Base-by-base conservation (phyloP, 441 rosid species). In the Theobroma grandiflorum region DNA sequence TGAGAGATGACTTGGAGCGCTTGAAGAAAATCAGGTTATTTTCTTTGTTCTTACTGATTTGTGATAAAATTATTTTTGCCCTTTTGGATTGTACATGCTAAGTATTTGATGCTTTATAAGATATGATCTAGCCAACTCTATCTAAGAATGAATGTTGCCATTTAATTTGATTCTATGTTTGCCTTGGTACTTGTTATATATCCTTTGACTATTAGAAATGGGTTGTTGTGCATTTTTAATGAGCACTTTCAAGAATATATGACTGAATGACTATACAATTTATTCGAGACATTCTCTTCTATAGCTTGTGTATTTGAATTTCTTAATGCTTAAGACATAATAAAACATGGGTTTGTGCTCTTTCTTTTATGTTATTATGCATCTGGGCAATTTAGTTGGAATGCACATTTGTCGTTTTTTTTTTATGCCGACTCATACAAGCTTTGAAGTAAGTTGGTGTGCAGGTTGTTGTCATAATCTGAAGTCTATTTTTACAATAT, bases 1-100 rank as follows among this genome's bases (percentile, higher is more conserved):
- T 96, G 82, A 96, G 98, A 83, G 99, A 96, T 87, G 98, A 96
- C 82, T 90, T 96, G 79, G 99, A 95, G 88, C 89, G 96, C 3
- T 81, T 93, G 83, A 93, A 95, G 92, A 95, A 95, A 89, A 95
- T 95, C 88, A 92, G 96, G 98, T 92, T 80, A 80, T 3, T 8
- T 2, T 6, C 10, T 14, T 35, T 15, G 18, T 8, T 45, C 6
- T 6, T 22, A 31, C n/a, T 8, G 74, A 69, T 47, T 15, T 49
- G 22, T 49, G 33, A n/a, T 8, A 9, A 5, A 37, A 6, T 16
- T 64, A 7, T 16, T 18, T 20, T 45, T 45, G 10, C 10, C 38
- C 8, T 12, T 7, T 3, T 16, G 3, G 22, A 6, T 69, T 45
- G 12, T 22, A 26, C 12, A 5, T 69, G 73, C 16, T 10, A 0